A percentile compares a stretch with the other conserved stretches of the same genome.
phyloP scores from a whole-genome alignment of 2,329 filamentous ascomycete genomes.

The Sporothrix brunneoviolacea region DNA sequence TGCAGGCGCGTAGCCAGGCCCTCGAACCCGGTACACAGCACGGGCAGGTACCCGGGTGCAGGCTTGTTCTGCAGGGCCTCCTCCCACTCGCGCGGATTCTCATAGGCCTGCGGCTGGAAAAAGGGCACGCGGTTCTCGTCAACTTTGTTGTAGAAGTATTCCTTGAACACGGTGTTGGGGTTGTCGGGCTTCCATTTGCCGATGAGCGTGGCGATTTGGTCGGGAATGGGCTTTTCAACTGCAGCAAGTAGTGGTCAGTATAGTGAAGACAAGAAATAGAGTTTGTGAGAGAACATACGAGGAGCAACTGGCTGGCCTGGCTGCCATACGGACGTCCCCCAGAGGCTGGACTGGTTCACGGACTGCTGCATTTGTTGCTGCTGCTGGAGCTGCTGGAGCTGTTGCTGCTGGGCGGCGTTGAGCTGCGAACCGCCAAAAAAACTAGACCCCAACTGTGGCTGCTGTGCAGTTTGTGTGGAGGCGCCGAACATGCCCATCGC shows the following conservation, averaged over 20 bases:
- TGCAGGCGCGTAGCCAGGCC: slow-evolving; percentile 65
- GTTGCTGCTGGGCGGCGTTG: background rate
- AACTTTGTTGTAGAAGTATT: slow-evolving; percentile 85
- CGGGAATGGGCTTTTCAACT: slow-evolving; percentile 66
- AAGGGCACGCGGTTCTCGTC: slow-evolving; percentile 68
- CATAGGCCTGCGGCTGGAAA: slow-evolving; percentile 62
- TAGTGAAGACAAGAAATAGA: background rate
- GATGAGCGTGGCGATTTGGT: slow-evolving; percentile 64
- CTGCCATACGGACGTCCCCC: slow-evolving; percentile 46
- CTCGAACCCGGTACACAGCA: slow-evolving; percentile 66
- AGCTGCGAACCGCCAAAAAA: slow-evolving; percentile 4
- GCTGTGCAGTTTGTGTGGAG: slow-evolving; percentile 26
- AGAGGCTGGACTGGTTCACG: slow-evolving; percentile 28
- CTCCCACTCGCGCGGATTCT: slow-evolving; percentile 76
- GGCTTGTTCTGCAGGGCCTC: slow-evolving; percentile 76
- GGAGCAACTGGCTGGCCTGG: slow-evolving; percentile 41
- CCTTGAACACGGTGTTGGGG: slow-evolving; percentile 66
- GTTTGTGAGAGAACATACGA: slow-evolving; percentile 33
- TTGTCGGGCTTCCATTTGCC: slow-evolving; percentile 68
- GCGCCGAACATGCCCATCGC: slow-evolving; percentile 8
- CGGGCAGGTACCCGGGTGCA: slow-evolving; percentile 67
- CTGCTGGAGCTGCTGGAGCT: slow-evolving; percentile 26
- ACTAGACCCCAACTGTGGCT: slow-evolving; percentile 16
- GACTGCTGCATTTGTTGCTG: slow-evolving; percentile 33
- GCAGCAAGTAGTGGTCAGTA: background rate